Evolutionary conservation across 805 yeast species (phyloP).

Genomic region (Pichia phayaonensis): DNA sequence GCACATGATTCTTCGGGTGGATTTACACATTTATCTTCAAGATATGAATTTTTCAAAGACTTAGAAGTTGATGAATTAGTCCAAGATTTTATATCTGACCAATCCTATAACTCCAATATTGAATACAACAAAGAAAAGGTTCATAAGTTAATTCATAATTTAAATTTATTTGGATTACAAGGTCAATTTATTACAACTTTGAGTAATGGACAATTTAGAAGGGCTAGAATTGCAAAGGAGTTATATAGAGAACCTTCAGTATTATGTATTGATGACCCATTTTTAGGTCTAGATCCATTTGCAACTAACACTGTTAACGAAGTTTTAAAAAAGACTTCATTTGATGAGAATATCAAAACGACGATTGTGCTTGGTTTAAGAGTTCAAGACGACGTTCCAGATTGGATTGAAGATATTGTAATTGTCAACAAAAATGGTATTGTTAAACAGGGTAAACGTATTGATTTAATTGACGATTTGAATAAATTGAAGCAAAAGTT

Average conservation of each 20-base stretch:
- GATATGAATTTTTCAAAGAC: slow-evolving; percentile 84
- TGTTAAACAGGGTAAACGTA: slow-evolving; percentile 38
- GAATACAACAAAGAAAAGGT: slow-evolving; percentile 32
- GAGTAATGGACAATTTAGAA: slow-evolving; percentile 88
- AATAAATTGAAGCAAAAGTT: slow-evolving; percentile 18
- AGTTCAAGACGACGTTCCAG: slow-evolving; percentile 66
- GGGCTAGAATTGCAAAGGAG: slow-evolving; percentile 80
- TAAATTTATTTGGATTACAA: slow-evolving; percentile 50
- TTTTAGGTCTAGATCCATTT: slow-evolving; percentile 78
- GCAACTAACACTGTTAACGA: slow-evolving; percentile 56
- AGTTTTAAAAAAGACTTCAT: slow-evolving; percentile 32
- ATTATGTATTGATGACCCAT: slow-evolving; percentile 83
- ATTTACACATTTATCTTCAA: slow-evolving; percentile 71
- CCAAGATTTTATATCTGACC: slow-evolving; percentile 48
- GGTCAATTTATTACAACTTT: slow-evolving; percentile 78
- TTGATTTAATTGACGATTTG: slow-evolving; percentile 22
- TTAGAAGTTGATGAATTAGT: slow-evolving; percentile 66
- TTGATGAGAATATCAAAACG: slow-evolving; percentile 26
- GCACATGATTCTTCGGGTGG: slow-evolving; percentile 35
- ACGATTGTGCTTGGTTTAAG: slow-evolving; percentile 69
- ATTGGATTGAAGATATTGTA: slow-evolving; percentile 72
- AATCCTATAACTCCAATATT: slow-evolving; percentile 39
- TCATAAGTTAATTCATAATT: slow-evolving; percentile 35
- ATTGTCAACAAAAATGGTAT: slow-evolving; percentile 53
- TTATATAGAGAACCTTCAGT: slow-evolving; percentile 57